Evolutionary conservation across 495 filamentous ascomycete species (phyloP).

Genomic region (Neurospora cerealis): DNA sequence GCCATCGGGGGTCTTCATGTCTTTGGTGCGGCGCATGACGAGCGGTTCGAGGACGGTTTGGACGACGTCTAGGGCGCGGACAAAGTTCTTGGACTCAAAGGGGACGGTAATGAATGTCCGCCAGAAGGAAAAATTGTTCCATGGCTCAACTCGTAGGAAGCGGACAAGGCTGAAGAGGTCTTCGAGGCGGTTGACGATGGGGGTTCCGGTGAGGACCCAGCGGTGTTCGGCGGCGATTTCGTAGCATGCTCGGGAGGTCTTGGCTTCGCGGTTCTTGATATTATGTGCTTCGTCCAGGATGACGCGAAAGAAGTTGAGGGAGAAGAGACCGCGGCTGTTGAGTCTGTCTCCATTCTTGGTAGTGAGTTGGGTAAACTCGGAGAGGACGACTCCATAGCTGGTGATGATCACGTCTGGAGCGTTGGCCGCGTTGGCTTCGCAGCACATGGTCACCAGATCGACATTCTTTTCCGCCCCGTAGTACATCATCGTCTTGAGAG

Average conservation of each 20-base stretch:
- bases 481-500: constrained; percentile 76
- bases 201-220: constrained; percentile 92
- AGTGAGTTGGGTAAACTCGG: constrained; percentile 69
- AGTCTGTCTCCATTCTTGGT: constrained; percentile 45
- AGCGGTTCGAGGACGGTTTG: constrained; percentile 93
- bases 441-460: constrained; percentile 69
- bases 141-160: constrained; percentile 89
- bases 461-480: constrained; percentile 77
- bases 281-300: constrained; percentile 93
- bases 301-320: constrained; percentile 82
- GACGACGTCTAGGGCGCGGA: constrained; percentile 89
- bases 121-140: constrained; percentile 98
- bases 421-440: constrained; percentile 55
- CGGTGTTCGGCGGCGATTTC: constrained; percentile 75
- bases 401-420: constrained; percentile 90
- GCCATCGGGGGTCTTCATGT: constrained; percentile 93
- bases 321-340: constrained; percentile 68
- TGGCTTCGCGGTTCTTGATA: constrained; percentile 84
- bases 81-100: constrained; percentile 89
- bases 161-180: constrained; percentile 92
- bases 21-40: constrained; percentile 90
- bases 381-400: constrained; percentile 87
- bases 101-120: constrained; percentile 96
- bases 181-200: constrained; percentile 92
- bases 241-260: constrained; percentile 89